Percentiles rank a stretch among this genome's conserved stretches.
Evolutionary conservation across 176 grass and related monocot species (phyloP).

Genomic region (Juncus effusus): DNA sequence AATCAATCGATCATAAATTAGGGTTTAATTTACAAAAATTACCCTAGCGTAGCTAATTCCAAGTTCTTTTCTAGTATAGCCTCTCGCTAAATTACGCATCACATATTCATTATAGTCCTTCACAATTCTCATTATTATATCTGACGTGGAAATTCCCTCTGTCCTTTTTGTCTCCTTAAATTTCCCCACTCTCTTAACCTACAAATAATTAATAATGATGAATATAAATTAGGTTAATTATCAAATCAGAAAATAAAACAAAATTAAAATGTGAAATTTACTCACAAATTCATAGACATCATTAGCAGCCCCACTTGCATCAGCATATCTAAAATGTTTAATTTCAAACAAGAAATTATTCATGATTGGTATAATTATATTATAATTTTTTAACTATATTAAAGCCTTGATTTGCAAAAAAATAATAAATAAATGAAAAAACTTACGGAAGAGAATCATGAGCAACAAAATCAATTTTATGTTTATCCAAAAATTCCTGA

Average conservation of each 20-base stretch:
- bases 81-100: constrained; percentile 90
- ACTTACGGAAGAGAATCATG: constrained; percentile 93
- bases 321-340: constrained; percentile 71
- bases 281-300: constrained; percentile 97
- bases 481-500: constrained; percentile 74
- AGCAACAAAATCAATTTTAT: constrained; percentile 84
- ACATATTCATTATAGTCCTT: constrained; percentile 99
- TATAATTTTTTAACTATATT: no score
- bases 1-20: constrained; percentile 23
- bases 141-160: constrained; percentile 95
- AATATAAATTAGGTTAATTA: constrained; percentile 11
- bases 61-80: constrained; percentile 94
- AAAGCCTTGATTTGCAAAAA: constrained; percentile 15
- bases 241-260: constrained; percentile 1
- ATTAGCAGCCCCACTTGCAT: constrained; percentile 84
- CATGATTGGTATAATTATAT: neutral
- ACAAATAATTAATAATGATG: constrained; percentile 18
- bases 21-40: constrained; percentile 4
- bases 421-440: constrained; percentile 21
- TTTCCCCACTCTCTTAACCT: constrained; percentile 85
- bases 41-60: constrained; percentile 96
- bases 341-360: constrained; percentile 29
- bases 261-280: constrained; percentile 11
- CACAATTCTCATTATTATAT: constrained; percentile 97
- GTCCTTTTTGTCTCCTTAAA: constrained; percentile 96